Conservation (phyloP, 768 basidiomycete genomes). For the Phylloporus rhodoxanthus region DNA sequence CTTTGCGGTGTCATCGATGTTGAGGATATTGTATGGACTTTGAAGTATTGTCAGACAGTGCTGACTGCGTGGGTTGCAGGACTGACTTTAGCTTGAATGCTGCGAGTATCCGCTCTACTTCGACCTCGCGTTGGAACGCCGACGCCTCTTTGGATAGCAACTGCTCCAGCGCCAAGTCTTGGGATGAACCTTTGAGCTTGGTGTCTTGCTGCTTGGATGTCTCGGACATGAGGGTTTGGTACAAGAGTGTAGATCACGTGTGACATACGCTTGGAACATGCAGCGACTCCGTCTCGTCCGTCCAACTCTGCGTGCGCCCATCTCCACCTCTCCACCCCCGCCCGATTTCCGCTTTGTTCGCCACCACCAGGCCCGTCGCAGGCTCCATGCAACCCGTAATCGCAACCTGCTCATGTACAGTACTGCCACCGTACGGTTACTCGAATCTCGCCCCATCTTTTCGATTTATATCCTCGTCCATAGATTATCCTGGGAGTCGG, state of each 20-base stretch:
- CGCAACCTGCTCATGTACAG: constrained; percentile 79
- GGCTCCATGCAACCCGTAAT: constrained; percentile 54
- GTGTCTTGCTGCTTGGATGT: constrained; percentile 12
- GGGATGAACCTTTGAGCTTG: constrained; percentile 5
- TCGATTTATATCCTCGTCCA: constrained; percentile 1
- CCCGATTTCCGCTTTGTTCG: constrained; percentile 7
- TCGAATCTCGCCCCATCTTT: neutral
- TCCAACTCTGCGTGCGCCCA: neutral
- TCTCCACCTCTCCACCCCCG: constrained; percentile 4
- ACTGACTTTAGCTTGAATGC: constrained; percentile 95
- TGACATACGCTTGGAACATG: neutral
- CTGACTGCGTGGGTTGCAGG: neutral
- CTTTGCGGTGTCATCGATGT: constrained; percentile 64
- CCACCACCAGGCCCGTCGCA: constrained; percentile 31
- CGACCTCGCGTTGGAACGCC: constrained; percentile 80
- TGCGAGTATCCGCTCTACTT: constrained; percentile 86
- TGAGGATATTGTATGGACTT: constrained; percentile 92
- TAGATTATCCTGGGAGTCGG: constrained; percentile 79
- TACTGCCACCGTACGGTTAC: constrained; percentile 63
- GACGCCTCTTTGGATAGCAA: constrained; percentile 74
- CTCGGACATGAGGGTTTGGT: constrained; percentile 14
- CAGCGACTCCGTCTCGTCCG: neutral
- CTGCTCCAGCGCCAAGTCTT: constrained; percentile 67
- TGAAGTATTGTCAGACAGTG: neutral
- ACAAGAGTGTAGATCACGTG: neutral